A percentile compares a stretch with the other conserved stretches of the same genome.
Evolutionary conservation across 148 eudicot genomes (phyloP).

Genomic region (Chenopodium quinoa): DNA sequence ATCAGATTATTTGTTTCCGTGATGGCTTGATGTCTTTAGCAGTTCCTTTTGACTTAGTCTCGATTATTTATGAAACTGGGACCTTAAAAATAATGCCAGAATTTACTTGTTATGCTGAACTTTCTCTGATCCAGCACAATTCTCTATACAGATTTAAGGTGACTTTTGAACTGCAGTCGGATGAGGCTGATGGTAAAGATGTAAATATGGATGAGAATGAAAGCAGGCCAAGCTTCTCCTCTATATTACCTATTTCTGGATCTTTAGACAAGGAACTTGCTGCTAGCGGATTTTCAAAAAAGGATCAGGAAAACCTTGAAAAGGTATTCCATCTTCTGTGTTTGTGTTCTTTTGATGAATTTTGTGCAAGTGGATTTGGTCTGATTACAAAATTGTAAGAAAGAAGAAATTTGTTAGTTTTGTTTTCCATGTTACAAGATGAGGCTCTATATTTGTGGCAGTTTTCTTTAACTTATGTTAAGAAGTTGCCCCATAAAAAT

Average conservation of each 20-base stretch:
- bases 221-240: slow-evolving; percentile 59
- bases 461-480: no score
- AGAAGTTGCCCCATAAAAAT: no score
- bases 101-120: not conserved
- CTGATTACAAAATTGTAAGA: not conserved
- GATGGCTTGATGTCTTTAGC: not conserved
- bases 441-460: no score
- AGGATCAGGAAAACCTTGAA: slow-evolving; percentile 30
- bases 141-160: slow-evolving; percentile 58
- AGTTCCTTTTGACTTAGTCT: not conserved
- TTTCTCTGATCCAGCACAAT: not conserved
- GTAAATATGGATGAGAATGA: slow-evolving; percentile 43
- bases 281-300: slow-evolving; percentile 36
- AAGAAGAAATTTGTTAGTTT: not conserved
- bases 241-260: slow-evolving; percentile 41
- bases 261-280: slow-evolving; percentile 36
- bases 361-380: not conserved
- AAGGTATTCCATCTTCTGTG: slow-evolving; percentile 24
- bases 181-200: slow-evolving; percentile 53
- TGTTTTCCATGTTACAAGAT: no score
- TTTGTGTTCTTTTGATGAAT: not conserved
- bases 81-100: not conserved
- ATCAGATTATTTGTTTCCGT: not conserved
- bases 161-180: slow-evolving; percentile 46
- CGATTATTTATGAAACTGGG: no score